A percentile compares a stretch with the other conserved stretches of the same genome.
Evolutionary conservation across 208 protist genomes (phyloP).

Genomic region (Eutreptiella sp.): DNA sequence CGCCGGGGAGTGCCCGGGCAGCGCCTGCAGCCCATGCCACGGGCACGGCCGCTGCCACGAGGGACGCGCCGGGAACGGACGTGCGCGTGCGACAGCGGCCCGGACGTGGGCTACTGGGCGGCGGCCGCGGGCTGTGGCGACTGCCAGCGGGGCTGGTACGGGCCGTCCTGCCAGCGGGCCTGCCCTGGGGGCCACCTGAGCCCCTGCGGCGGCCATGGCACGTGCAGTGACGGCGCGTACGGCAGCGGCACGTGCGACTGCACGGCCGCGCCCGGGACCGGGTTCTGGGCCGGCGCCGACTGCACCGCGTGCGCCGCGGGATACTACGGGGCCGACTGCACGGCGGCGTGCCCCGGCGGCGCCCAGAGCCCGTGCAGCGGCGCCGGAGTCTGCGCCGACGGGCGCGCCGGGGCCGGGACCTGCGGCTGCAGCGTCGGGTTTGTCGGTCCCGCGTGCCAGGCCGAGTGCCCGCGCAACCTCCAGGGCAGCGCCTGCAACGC

Average conservation of each 20-base stretch:
- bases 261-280: slow-evolving; percentile 8
- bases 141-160: slow-evolving; percentile 61
- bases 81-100: no score
- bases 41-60: slow-evolving; percentile 25
- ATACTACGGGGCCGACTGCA: slow-evolving; percentile 15
- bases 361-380: not conserved
- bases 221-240: slow-evolving; percentile 19
- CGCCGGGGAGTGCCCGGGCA: slow-evolving; percentile 21
- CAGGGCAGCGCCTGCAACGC: not conserved
- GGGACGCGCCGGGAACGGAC: no score
- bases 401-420: not conserved
- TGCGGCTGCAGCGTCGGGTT: slow-evolving; percentile 21
- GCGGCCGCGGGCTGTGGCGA: slow-evolving; percentile 28
- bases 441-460: slow-evolving; percentile 5
- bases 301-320: slow-evolving; percentile 11
- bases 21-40: slow-evolving; percentile 19
- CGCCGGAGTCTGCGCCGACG: slow-evolving; percentile 20
- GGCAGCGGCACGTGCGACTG: slow-evolving; percentile 38
- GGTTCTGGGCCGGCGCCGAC: slow-evolving; percentile 18
- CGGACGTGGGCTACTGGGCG: not conserved
- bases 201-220: slow-evolving; percentile 1
- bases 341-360: not conserved
- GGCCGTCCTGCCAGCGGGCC: slow-evolving; percentile 51
- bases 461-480: slow-evolving; percentile 7
- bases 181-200: slow-evolving; percentile 44